Evolutionary conservation across 371 early-diverging fungal genomes (phyloP), one percentile per base, ranked within the genome.

Genomic region (Mortierella sp.): DNA sequence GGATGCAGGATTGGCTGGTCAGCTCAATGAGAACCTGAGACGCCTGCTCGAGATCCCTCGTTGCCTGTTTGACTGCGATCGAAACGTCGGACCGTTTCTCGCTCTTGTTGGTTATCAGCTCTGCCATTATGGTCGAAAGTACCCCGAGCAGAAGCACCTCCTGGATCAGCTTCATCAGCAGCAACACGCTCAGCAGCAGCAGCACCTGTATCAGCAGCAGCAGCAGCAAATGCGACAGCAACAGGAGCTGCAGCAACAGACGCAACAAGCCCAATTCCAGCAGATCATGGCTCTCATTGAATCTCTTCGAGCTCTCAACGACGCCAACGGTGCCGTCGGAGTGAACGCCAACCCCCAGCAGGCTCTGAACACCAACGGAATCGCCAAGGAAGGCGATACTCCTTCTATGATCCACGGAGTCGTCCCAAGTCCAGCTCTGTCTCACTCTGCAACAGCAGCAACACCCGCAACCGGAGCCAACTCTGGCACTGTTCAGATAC

Each of bases 281-380:
- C 83, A 82, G 58, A 75, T 73, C 70, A 82, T 78, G 66, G 78
- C 83, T 10, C 83, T 79, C 0, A 77, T 79, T 1, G 83, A 79
- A 64, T 82, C 83, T 2, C 83, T 79, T 26, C 83, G 83, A 11
- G 66, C 63, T 5, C 63, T 82, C 41, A 77, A 70, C 48, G 68
- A 67, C 55, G 63, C 50, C n/a, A 47, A 53, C 22, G 66, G 26
- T 24, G 70, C 68, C 29, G 29, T 68, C 7, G 72, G 65, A 41
- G 29, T 45, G 9, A 41, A 39, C 4, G 66, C 70, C 24, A 79
- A 80, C 39, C 63, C 65, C 5, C 76, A 73, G 41, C 77, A 76
- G 68, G 44, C n/a, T 7, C 5, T 71, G 71, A 70, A 71, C 43
- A 24, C 68, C 22, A 65, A 63, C 34, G 69, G 71, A 19, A 69